A percentile compares a stretch with the other conserved stretches of the same genome.
Conservation (phyloP, 2,329 filamentous ascomycete species). For the Phyllosticta citriasiana region DNA sequence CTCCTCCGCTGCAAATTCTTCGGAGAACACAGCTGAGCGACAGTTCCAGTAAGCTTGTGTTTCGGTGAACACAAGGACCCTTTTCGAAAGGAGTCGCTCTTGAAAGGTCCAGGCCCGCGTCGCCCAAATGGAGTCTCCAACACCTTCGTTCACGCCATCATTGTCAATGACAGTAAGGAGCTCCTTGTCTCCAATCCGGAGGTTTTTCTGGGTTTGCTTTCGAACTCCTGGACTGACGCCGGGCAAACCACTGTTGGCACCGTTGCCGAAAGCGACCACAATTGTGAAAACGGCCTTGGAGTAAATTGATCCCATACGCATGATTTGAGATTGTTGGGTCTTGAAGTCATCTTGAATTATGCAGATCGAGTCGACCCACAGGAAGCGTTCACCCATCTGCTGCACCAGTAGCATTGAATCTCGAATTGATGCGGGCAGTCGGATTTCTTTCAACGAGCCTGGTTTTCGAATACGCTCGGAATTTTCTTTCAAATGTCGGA, state of each 20-base stretch:
- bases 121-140: not conserved
- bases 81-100: slow-evolving; percentile 8
- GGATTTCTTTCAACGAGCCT: not conserved
- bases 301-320: slow-evolving; percentile 13
- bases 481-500: not conserved
- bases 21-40: not conserved
- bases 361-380: slow-evolving; percentile 15
- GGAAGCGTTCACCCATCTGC: slow-evolving; percentile 8
- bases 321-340: slow-evolving; percentile 4
- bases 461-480: not conserved
- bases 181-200: not conserved
- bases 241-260: not conserved
- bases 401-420: slow-evolving; percentile 10
- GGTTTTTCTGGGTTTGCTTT: not conserved
- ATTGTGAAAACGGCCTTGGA: slow-evolving; percentile 12
- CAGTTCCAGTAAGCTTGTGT: not conserved
- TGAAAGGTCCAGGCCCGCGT: slow-evolving; percentile 11
- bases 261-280: slow-evolving; percentile 12
- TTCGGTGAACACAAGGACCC: slow-evolving; percentile 2
- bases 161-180: not conserved
- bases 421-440: slow-evolving; percentile 8
- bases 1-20: not conserved
- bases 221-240: slow-evolving; percentile 1
- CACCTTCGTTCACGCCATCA: not conserved
- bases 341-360: slow-evolving; percentile 8